A percentile compares a stretch with the other conserved stretches of the same genome.
Evolutionary conservation across 2,329 filamentous ascomycete species (phyloP).

Genomic region (Phialemoniopsis sp.): DNA sequence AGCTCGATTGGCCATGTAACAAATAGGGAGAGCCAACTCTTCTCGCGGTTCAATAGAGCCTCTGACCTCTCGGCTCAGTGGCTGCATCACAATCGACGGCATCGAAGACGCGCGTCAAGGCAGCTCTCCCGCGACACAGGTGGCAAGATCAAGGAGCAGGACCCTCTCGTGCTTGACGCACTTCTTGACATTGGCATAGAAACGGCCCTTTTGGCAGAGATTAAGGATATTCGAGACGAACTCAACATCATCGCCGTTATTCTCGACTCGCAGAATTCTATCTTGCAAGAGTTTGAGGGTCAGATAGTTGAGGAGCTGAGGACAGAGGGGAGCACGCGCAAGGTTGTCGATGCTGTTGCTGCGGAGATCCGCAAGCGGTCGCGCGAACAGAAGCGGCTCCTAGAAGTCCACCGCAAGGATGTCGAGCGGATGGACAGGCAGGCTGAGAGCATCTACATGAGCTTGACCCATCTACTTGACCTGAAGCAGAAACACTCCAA

Average conservation of each 20-base stretch:
- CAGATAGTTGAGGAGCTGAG: conserved; percentile 27
- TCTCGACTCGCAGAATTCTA: conserved; percentile 8
- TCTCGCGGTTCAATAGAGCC: conserved; percentile 54
- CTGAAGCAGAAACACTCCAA: conserved; percentile 68
- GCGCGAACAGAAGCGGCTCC: conserved; percentile 51
- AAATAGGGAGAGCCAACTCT: conserved; percentile 53
- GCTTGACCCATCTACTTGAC: conserved; percentile 59
- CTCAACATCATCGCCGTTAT: conserved; percentile 55
- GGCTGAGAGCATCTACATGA: conserved; percentile 54
- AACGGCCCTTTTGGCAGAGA: conserved; percentile 57
- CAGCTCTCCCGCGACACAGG: conserved; percentile 2
- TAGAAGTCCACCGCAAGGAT: conserved; percentile 55
- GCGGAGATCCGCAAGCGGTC: conserved; percentile 47
- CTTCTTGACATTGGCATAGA: conserved; percentile 57
- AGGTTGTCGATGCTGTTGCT: conserved; percentile 5
- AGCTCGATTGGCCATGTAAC: conserved; percentile 53
- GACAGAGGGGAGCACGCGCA: conserved; percentile 1
- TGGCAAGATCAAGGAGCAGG: conserved; percentile 2
- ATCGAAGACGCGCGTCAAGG: conserved; percentile 11
- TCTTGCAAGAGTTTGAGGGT: conserved; percentile 32
- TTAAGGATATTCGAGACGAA: conserved; percentile 65
- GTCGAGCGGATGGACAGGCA: conserved; percentile 62
- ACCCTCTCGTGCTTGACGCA: conserved; percentile 42
- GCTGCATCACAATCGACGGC: conserved; percentile 30
- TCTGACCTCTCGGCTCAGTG: conserved; percentile 49